Evolutionary conservation across 2,329 filamentous ascomycete species (phyloP), one percentile per base, ranked within the genome.

Genomic region (Curvularia sp.): DNA sequence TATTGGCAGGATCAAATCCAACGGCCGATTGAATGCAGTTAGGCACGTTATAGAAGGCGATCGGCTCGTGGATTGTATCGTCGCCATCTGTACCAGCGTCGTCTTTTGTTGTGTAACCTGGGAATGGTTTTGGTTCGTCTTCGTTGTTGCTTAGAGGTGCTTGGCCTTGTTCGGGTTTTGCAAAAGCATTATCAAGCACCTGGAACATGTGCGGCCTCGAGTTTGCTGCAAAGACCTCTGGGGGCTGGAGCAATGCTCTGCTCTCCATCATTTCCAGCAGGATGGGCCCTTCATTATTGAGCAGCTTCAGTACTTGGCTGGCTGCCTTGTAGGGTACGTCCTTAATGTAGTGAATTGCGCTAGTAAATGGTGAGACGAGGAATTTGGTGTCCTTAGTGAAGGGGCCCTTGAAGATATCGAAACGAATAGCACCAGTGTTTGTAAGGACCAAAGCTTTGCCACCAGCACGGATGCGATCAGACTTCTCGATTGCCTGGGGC

Each of bases 381-480:
- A 88, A 98, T 0, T 90, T 92, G 4, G 89, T 89, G 74, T 99
- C 95, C 39, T 88, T 87, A 0, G 95, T 98, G 72, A 98, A 98
- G 0, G 89, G 82, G 0, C 95, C 95, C 75, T 94, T 88, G 83
- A 97, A 96, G 61, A 99, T 91, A 75, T 99, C 95, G 76, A 98
- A 99, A 44, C 95, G 90, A 65, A 99, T 88, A 3, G 91, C 91
- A 26, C 95, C 95, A 0, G 92, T 97, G 77, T 99, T 99, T 55
- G 91, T 83, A 50, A 98, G 86, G 30, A 89, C 88, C 10, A 98
- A 79, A 6, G 86, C 85, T 9, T 92, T 84, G 41, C 85, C 82
- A 55, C 88, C 83, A 24, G 83, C 81, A 26, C 67, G 54, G 22
- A 73, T 61, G n/a, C 71, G 67, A 2, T 59, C 47, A 0, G 71